Evolutionary conservation across 2,329 filamentous ascomycete species (phyloP).

Genomic region (Cucurbitaria berberidis): DNA sequence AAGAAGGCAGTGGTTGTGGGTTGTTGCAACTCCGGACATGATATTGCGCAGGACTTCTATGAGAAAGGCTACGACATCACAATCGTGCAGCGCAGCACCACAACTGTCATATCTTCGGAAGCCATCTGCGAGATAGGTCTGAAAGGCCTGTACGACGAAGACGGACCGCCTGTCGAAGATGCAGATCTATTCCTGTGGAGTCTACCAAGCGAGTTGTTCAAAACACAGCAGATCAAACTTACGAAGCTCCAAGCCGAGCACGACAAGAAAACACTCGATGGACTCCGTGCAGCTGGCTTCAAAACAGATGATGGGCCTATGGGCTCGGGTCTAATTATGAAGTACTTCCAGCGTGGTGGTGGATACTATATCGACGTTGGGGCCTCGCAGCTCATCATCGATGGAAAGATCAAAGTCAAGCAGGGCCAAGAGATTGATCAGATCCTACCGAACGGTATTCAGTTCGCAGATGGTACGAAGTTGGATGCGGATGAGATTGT

Average conservation of each 20-base stretch:
- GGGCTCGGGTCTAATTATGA: slow-evolving; percentile 42
- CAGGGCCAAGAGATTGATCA: slow-evolving; percentile 44
- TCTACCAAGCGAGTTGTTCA: slow-evolving; percentile 44
- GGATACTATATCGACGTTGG: slow-evolving; percentile 59
- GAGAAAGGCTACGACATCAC: slow-evolving; percentile 53
- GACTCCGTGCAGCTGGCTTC: slow-evolving; percentile 53
- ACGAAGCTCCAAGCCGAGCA: slow-evolving; percentile 35
- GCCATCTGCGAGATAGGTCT: slow-evolving; percentile 37
- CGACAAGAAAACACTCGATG: slow-evolving; percentile 50
- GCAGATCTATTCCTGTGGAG: slow-evolving; percentile 41
- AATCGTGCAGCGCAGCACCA: slow-evolving; percentile 55
- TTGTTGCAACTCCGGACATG: slow-evolving; percentile 57
- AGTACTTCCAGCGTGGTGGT: slow-evolving; percentile 52
- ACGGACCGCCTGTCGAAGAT: slow-evolving; percentile 34
- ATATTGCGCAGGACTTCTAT: slow-evolving; percentile 57
- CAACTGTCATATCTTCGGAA: slow-evolving; percentile 44
- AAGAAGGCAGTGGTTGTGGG: slow-evolving; percentile 56
- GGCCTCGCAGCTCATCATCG: slow-evolving; percentile 50
- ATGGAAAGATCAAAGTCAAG: slow-evolving; percentile 56
- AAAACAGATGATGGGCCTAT: slow-evolving; percentile 43
- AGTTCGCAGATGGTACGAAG: slow-evolving; percentile 52
- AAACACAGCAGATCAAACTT: slow-evolving; percentile 34
- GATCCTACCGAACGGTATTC: slow-evolving; percentile 50
- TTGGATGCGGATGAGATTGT: slow-evolving; percentile 56
- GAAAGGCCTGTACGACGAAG: slow-evolving; percentile 39